Evolutionary conservation across 140 eudicot genomes (phyloP), one percentile per base, ranked within the genome.

Genomic region (Flaveria floridana): DNA sequence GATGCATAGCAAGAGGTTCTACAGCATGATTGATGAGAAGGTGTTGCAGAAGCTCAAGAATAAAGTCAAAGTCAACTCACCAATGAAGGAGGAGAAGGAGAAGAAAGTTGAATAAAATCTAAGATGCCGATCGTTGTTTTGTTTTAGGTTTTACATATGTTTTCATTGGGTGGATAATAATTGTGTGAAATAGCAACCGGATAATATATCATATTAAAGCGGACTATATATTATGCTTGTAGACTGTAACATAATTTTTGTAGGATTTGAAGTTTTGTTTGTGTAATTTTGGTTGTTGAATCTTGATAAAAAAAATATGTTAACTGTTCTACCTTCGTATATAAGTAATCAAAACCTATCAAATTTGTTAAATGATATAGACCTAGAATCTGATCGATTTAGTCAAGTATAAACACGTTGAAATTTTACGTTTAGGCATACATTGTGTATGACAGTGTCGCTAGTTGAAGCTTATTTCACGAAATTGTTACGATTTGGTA

Each of bases 1-100:
- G 75, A 62, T 70, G 58, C 86, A 81, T 15, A 73, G 81, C 30
- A 72, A 48, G 58, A 87, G 86, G 34, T 23, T 78, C 6, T 84
- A 85, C 48, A 46, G 65, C 39, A 66, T 48, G 82, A 44, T 87
- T 14, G 85, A 82, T 41, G 89, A 80, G 59, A 89, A 73, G 86
- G 65, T 78, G 23, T 0, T 87, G 47, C 83, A 75, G 74, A 78
- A 80, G 50, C 9, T 86, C 7, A 83, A 69, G 78, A 78, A 70
- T 13, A 87, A 61, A 81, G 72, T 61, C n/a, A 81, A 53, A 14
- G 72, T 62, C 77, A 75, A 80, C 30, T 3, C 62, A 41, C 68
- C 72, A 3, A 75, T 11, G 28, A 58, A 57, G 83, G 83, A 44
- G 58, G 25, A 12, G 15, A 82, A 88, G 75, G 83, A 81, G 66